phyloP scores from a whole-genome alignment of 768 basidiomycete genomes.

The Sistotremastrum suecicum region DNA sequence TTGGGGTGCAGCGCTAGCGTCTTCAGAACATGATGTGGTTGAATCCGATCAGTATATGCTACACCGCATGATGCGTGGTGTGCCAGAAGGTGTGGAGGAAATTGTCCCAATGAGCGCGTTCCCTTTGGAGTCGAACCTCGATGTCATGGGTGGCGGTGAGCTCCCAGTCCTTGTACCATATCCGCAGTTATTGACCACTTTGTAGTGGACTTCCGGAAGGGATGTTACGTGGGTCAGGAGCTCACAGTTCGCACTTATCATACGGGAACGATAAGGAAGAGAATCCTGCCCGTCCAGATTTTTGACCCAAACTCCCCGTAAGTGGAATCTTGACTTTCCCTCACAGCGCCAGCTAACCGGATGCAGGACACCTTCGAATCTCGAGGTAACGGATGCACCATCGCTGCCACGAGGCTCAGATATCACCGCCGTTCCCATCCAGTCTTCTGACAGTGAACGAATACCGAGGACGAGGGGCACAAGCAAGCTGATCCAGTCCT shows the following conservation, averaged over 20 bases:
- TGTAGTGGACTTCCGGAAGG: constrained; percentile 90
- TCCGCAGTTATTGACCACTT: constrained; percentile 5
- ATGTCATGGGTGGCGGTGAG: constrained; percentile 87
- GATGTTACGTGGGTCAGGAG: constrained; percentile 97
- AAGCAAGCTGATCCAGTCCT: constrained; percentile 58
- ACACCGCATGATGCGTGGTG: constrained; percentile 68
- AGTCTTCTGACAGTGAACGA: constrained; percentile 15
- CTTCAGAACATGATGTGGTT: constrained; percentile 40
- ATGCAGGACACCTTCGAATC: neutral
- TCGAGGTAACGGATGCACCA: neutral
- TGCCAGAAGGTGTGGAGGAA: constrained; percentile 78
- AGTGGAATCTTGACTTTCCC: constrained; percentile 6
- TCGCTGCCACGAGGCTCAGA: constrained; percentile 7
- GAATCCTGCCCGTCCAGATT: constrained; percentile 70
- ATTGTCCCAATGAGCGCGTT: constrained; percentile 66
- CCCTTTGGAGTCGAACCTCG: constrained; percentile 91
- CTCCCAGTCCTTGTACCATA: constrained; percentile 8
- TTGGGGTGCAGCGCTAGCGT: constrained; percentile 31
- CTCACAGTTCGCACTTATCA: constrained; percentile 94
- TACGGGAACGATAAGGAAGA: constrained; percentile 81
- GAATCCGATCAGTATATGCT: constrained; percentile 48
- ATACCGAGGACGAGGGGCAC: constrained; percentile 51
- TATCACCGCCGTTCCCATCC: constrained; percentile 16
- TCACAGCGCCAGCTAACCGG: constrained; percentile 5
- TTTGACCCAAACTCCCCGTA: constrained; percentile 25